Conservation (phyloP, 192 early-diverging fungal species). For the Coemansia sp. region DNA sequence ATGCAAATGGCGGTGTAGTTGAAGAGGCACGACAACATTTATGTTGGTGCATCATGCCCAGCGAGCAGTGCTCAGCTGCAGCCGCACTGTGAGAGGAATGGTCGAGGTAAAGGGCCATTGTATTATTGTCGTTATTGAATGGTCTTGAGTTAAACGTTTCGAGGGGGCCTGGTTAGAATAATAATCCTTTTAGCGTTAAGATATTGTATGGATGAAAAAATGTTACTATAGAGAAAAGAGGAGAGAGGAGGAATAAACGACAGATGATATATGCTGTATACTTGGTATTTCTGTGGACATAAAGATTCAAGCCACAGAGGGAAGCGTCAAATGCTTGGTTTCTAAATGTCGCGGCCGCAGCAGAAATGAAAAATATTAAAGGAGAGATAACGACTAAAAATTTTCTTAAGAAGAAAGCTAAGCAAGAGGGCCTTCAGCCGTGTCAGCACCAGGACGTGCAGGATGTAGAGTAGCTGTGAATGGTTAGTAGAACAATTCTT, state of each 20-base stretch:
- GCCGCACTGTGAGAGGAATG: background rate
- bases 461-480: no score
- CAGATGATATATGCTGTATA: background rate
- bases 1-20: slow-evolving; percentile 17
- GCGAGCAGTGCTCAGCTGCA: background rate
- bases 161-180: background rate
- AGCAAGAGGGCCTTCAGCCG: no score
- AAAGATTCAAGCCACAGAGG: background rate
- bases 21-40: background rate
- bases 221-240: background rate
- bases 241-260: background rate
- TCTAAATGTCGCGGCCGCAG: background rate
- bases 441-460: no score
- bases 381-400: background rate
- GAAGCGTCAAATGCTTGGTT: background rate
- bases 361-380: background rate
- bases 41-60: background rate
- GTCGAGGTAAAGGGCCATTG: background rate
- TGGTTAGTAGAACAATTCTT: no score
- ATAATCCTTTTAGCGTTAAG: background rate
- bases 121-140: background rate
- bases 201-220: background rate
- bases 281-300: no score
- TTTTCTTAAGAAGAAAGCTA: no score
- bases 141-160: no score